phyloP scores from a whole-genome alignment of 306 rosid species.

The Pterocarpus santalinus region DNA sequence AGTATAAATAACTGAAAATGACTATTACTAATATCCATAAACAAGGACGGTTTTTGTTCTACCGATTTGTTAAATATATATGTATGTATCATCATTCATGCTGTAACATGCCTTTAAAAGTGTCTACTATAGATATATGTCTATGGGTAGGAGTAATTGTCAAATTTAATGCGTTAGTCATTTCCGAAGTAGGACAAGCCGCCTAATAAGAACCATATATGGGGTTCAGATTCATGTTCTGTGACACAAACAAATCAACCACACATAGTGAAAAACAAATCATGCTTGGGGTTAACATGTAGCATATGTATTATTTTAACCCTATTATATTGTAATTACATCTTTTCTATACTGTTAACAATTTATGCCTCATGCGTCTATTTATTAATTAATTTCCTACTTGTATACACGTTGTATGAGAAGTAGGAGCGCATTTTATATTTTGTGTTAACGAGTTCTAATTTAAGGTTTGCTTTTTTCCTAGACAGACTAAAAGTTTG shows the following conservation, averaged over 20 bases:
- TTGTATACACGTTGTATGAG: not conserved
- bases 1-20: slow-evolving; percentile 22
- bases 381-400: not conserved
- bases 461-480: not conserved
- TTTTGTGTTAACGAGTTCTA: not conserved
- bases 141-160: slow-evolving; percentile 33
- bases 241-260: slow-evolving; percentile 20
- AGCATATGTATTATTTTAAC: too few relatives aligned
- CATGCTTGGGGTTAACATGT: not conserved
- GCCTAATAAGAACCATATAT: slow-evolving; percentile 46
- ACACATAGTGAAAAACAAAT: not conserved
- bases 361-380: not conserved
- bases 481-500: not conserved
- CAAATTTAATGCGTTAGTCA: slow-evolving; percentile 43
- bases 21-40: slow-evolving; percentile 18
- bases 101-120: slow-evolving; percentile 29
- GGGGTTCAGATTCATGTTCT: slow-evolving; percentile 42
- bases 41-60: slow-evolving; percentile 40
- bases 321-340: not conserved
- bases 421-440: not conserved
- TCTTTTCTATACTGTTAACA: not conserved
- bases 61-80: not conserved
- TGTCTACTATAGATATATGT: slow-evolving; percentile 22
- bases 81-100: too few relatives aligned
- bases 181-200: slow-evolving; percentile 47